phyloP scores from a whole-genome alignment of 176 grass and related monocot species.

The Thalia dealbata region DNA sequence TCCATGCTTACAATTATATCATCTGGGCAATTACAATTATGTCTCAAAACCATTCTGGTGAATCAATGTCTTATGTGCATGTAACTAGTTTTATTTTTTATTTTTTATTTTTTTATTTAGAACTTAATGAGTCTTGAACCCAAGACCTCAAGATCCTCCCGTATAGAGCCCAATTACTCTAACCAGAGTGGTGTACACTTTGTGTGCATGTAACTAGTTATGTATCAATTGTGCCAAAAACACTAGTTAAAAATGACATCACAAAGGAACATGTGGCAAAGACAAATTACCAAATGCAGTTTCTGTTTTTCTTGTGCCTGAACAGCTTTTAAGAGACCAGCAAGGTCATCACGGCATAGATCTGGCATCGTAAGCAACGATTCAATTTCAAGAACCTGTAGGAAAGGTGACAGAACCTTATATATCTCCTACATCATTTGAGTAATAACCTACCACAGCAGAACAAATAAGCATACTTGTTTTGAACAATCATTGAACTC shows the following conservation, averaged over 20 bases:
- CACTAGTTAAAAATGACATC: background rate
- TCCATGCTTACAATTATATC: background rate
- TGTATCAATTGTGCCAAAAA: background rate
- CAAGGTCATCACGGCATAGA: slow-evolving; percentile 64
- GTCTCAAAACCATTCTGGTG: background rate
- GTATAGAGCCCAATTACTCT: too few relatives aligned
- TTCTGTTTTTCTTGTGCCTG: slow-evolving; percentile 84
- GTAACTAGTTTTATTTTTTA: too few relatives aligned
- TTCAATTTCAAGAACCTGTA: slow-evolving; percentile 80
- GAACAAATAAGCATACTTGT: slow-evolving; percentile 36
- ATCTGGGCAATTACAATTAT: background rate
- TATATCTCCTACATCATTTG: background rate
- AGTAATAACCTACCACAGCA: background rate
- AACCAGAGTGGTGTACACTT: too few relatives aligned
- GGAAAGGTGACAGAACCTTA: background rate
- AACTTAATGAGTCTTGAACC: too few relatives aligned
- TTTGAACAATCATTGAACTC: slow-evolving; percentile 98
- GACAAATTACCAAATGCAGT: slow-evolving; percentile 62
- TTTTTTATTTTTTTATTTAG: too few relatives aligned
- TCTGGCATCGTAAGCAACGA: slow-evolving; percentile 51
- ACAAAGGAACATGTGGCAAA: slow-evolving; percentile 13
- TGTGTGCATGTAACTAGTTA: background rate
- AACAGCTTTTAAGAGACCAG: slow-evolving; percentile 64
- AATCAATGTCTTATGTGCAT: background rate
- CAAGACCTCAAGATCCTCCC: too few relatives aligned